phyloP scores from a whole-genome alignment of 2,329 filamentous ascomycete species.

The Talaromyces sp. region DNA sequence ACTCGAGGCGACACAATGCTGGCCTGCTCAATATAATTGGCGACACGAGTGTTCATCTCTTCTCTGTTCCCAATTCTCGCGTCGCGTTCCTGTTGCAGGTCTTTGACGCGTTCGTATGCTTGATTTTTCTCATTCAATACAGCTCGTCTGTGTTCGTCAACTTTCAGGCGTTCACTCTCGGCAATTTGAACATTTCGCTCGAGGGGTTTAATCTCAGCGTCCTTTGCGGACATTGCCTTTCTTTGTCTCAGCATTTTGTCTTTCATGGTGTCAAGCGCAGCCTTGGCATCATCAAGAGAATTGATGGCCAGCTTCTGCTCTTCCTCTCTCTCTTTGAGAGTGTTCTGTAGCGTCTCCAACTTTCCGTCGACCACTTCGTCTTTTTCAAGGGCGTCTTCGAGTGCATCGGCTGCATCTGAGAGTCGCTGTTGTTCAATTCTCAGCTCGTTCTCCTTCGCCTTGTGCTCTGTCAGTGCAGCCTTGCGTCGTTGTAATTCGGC shows the following conservation, averaged over 20 bases:
- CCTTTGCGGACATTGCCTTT: slow-evolving; percentile 35
- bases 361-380: slow-evolving; percentile 63
- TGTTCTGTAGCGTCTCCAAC: slow-evolving; percentile 58
- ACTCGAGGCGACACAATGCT: slow-evolving; percentile 57
- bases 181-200: slow-evolving; percentile 55
- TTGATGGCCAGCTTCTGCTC: slow-evolving; percentile 44
- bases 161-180: slow-evolving; percentile 53
- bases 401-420: slow-evolving; percentile 61
- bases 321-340: slow-evolving; percentile 59
- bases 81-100: slow-evolving; percentile 48
- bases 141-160: slow-evolving; percentile 52
- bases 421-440: slow-evolving; percentile 58
- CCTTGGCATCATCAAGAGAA: slow-evolving; percentile 51
- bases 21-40: slow-evolving; percentile 58
- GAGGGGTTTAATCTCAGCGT: slow-evolving; percentile 35
- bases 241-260: slow-evolving; percentile 31
- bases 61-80: slow-evolving; percentile 51
- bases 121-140: slow-evolving; percentile 63
- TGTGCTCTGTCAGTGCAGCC: slow-evolving; percentile 52
- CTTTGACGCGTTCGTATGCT: slow-evolving; percentile 54
- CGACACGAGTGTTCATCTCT: slow-evolving; percentile 50
- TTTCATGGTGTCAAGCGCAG: slow-evolving; percentile 46
- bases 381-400: slow-evolving; percentile 64
- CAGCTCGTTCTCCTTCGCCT: slow-evolving; percentile 49
- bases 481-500: slow-evolving; percentile 52